phyloP scores from a whole-genome alignment of 352 stramenopile genomes.

The Globisporangium yorkense region DNA sequence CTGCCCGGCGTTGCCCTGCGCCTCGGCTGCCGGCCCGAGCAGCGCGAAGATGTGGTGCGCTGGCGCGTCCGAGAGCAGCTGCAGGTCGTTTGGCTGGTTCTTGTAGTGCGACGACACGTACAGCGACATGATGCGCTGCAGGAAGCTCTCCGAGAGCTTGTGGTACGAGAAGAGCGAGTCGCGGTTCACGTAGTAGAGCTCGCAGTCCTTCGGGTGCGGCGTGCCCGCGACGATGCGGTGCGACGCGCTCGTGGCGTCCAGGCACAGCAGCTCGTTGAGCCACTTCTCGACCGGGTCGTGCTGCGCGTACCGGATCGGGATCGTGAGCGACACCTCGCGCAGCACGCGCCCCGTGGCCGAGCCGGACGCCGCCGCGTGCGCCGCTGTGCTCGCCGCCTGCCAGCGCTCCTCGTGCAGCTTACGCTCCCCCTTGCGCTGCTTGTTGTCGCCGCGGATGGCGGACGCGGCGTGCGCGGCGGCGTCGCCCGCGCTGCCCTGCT shows the following conservation, averaged over 20 bases:
- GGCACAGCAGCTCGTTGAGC: slow-evolving; percentile 96
- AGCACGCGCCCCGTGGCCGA: slow-evolving; percentile 73
- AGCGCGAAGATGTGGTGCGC: slow-evolving; percentile 98
- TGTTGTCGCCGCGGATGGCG: slow-evolving; percentile 84
- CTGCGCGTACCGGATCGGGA: slow-evolving; percentile 96
- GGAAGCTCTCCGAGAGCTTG: slow-evolving; percentile 95
- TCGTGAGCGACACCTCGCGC: slow-evolving; percentile 94
- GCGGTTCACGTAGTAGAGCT: slow-evolving; percentile 98
- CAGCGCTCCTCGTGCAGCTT: slow-evolving; percentile 97
- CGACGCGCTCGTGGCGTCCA: slow-evolving; percentile 86
- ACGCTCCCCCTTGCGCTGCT: slow-evolving; percentile 92
- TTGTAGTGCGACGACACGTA: slow-evolving; percentile 99
- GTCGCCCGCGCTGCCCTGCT: slow-evolving; percentile 79
- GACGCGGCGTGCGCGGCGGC: slow-evolving; percentile 49
- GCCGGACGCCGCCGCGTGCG: slow-evolving; percentile 46
- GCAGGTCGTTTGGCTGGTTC: slow-evolving; percentile 99
- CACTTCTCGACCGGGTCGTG: slow-evolving; percentile 96
- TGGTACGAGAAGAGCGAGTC: slow-evolving; percentile 99
- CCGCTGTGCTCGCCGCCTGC: slow-evolving; percentile 88
- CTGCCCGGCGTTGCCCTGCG: slow-evolving; percentile 81
- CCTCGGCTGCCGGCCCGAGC: slow-evolving; percentile 91
- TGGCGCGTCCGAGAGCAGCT: slow-evolving; percentile 97
- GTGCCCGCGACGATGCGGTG: slow-evolving; percentile 91
- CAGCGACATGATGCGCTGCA: slow-evolving; percentile 92
- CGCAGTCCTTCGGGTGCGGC: slow-evolving; percentile 94